These are phyloP conservation scores for Aspergillus oerlinghausenensis DNA, from an alignment of 2,329 filamentous ascomycete genomes.

Conservation along the genomic window DNA sequence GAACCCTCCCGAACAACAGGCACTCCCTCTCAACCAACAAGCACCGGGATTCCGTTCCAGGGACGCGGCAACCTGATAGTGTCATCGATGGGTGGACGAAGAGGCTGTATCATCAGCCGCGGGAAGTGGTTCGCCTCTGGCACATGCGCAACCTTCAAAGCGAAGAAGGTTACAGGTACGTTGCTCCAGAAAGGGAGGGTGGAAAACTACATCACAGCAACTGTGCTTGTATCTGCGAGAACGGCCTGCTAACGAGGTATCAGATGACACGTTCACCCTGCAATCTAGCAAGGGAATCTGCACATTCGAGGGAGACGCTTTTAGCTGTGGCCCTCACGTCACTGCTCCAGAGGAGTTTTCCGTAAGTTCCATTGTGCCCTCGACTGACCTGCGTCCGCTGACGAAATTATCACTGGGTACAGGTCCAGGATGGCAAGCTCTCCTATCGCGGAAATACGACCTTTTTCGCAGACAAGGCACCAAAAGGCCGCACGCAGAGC, in stretches of 20 bases:
- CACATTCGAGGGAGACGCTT: conserved; percentile 48
- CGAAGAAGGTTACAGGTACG: conserved; percentile 27
- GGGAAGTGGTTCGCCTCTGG: conserved; percentile 65
- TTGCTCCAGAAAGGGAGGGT: not conserved
- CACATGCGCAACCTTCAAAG: conserved; percentile 58
- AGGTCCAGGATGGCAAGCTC: conserved; percentile 31
- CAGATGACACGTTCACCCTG: conserved; percentile 47
- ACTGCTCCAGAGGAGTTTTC: conserved; percentile 25
- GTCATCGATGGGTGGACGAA: conserved; percentile 24
- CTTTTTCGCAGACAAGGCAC: conserved; percentile 36
- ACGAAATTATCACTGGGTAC: not conserved
- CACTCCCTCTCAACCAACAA: conserved; percentile 25
- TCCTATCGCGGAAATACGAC: conserved; percentile 30
- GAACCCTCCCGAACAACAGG: conserved; percentile 36
- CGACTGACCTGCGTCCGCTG: not conserved
- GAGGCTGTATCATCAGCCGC: conserved; percentile 62
- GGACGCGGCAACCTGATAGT: conserved; percentile 60
- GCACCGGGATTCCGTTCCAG: conserved; percentile 43
- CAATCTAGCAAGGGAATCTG: conserved; percentile 57
- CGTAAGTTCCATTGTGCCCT: conserved; percentile 18
- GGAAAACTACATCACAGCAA: not conserved
- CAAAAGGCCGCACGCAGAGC: conserved; percentile 33
- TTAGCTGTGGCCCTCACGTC: conserved; percentile 49
- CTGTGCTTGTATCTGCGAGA: not conserved
- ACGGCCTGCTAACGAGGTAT: not conserved